These are phyloP conservation scores for Clitoria ternatea DNA, from an alignment of 306 rosid species.

Conservation along the genomic window DNA sequence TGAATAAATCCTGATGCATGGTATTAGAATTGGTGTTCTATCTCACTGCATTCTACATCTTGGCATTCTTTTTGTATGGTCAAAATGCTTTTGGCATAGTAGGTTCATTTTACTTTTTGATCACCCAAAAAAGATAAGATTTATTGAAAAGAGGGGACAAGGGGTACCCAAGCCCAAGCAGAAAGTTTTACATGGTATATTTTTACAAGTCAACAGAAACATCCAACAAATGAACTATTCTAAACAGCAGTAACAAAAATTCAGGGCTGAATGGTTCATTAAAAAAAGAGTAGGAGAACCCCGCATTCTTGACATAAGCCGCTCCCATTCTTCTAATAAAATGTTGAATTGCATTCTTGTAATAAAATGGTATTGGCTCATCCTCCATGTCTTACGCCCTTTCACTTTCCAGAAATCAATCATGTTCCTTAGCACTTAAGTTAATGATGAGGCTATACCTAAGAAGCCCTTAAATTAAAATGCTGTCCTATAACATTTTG, in stretches of 20 bases:
- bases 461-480: not conserved
- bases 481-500: too few relatives aligned
- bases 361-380: not conserved
- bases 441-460: not conserved
- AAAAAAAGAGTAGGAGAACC: too few relatives aligned
- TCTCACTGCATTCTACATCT: constrained; percentile 7
- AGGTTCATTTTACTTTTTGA: too few relatives aligned
- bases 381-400: not conserved
- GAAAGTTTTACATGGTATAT: too few relatives aligned
- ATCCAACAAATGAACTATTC: too few relatives aligned
- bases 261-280: too few relatives aligned
- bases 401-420: not conserved
- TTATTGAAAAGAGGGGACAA: too few relatives aligned
- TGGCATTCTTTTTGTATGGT: constrained; percentile 11
- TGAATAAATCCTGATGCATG: not conserved
- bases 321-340: not conserved
- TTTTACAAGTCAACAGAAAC: too few relatives aligned
- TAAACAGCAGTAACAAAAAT: too few relatives aligned
- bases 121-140: too few relatives aligned
- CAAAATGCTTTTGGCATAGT: not conserved
- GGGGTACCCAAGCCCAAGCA: too few relatives aligned
- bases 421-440: not conserved
- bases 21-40: not conserved
- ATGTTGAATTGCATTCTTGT: not conserved
- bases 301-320: too few relatives aligned